A percentile compares a stretch with the other conserved stretches of the same genome.
Conservation (phyloP, 176 grass and related monocot genomes). For the Aechmea fasciata region DNA sequence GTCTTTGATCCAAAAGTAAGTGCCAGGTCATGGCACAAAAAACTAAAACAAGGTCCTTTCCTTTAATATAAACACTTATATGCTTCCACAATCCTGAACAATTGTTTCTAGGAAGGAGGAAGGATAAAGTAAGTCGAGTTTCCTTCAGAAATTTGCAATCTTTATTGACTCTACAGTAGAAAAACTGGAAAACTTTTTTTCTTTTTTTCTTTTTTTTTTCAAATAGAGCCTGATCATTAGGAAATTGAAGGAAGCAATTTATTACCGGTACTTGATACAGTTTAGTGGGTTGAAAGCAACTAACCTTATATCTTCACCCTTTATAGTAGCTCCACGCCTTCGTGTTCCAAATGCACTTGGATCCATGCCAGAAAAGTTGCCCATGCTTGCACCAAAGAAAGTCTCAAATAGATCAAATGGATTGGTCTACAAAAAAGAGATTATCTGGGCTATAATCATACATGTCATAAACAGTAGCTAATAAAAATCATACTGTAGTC, state of each 20-base stretch:
- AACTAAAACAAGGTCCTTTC: too few species aligned
- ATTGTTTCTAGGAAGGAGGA: too few species aligned
- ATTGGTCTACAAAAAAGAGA: conserved; percentile 55
- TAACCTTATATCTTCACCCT: conserved; percentile 97
- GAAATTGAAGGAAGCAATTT: background rate
- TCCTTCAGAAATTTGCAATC: background rate
- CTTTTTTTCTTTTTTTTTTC: background rate
- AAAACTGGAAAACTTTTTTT: background rate
- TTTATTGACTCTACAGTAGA: background rate
- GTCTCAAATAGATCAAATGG: conserved; percentile 96
- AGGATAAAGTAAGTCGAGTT: too few species aligned
- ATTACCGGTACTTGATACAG: background rate
- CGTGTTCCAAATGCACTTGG: conserved; percentile 70
- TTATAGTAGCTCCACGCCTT: conserved; percentile 48
- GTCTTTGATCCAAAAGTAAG: too few species aligned
- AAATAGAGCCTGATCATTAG: background rate
- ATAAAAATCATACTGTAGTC: background rate
- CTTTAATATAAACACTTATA: too few species aligned
- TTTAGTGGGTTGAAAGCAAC: conserved; percentile 11
- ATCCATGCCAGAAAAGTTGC: conserved; percentile 82
- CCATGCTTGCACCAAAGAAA: conserved; percentile 97
- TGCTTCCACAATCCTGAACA: too few species aligned
- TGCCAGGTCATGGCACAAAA: too few species aligned
- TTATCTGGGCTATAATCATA: conserved; percentile 14
- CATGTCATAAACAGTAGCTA: background rate